These are phyloP conservation scores for Metrosideros polymorpha DNA, from an alignment of 441 rosid genomes.

Conservation along the genomic window DNA sequence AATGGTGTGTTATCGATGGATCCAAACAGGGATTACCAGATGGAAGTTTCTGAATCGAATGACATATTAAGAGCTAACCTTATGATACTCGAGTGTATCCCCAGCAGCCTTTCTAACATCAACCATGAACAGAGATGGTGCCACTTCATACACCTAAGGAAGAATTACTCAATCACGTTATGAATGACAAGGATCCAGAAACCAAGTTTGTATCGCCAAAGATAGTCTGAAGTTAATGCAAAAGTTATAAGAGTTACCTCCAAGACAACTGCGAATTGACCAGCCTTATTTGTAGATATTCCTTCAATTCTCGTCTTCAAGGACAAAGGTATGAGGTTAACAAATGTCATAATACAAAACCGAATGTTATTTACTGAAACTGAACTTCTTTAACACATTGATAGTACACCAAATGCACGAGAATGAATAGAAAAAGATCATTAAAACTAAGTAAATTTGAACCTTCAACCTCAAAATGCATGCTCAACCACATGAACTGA, in stretches of 20 bases:
- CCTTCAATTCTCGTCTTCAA: constrained; percentile 79
- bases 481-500: background rate
- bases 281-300: constrained; percentile 38
- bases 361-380: background rate
- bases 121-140: constrained; percentile 93
- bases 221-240: background rate
- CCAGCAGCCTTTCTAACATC: constrained; percentile 88
- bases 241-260: constrained; percentile 38
- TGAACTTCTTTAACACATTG: background rate
- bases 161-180: background rate
- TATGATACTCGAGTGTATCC: constrained; percentile 82
- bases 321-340: background rate
- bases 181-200: background rate
- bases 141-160: constrained; percentile 73
- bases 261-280: constrained; percentile 68
- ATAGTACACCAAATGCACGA: background rate
- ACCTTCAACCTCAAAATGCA: background rate
- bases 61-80: constrained; percentile 31
- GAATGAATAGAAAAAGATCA: background rate
- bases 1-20: background rate
- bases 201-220: background rate
- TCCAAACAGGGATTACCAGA: background rate
- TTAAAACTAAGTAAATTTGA: background rate
- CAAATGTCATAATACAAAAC: background rate
- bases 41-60: background rate